Conservation (phyloP, 2,329 filamentous ascomycete species). For the Aspergillus alliaceus region DNA sequence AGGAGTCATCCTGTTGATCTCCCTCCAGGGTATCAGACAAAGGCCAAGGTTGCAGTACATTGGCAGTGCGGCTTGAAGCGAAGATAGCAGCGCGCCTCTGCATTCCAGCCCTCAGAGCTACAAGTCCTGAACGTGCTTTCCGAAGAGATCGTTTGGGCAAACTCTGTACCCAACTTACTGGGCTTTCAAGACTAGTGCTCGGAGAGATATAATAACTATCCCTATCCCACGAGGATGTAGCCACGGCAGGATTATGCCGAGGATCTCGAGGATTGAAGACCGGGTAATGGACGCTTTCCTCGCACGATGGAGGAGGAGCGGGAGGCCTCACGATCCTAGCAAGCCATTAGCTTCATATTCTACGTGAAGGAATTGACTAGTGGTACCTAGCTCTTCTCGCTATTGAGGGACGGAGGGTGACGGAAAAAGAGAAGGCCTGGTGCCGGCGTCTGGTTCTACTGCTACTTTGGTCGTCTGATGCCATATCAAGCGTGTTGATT, state of each 20-base stretch:
- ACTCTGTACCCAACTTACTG: slow-evolving; percentile 26
- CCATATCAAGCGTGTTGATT: background rate
- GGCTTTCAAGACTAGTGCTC: slow-evolving; percentile 15
- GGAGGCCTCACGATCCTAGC: slow-evolving; percentile 11
- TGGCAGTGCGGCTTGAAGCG: background rate
- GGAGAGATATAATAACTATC: slow-evolving; percentile 13
- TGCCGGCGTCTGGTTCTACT: slow-evolving; percentile 9
- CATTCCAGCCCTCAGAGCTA: slow-evolving; percentile 29
- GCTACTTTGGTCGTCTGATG: slow-evolving; percentile 1
- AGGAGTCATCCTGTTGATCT: slow-evolving; percentile 1
- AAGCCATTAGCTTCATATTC: background rate
- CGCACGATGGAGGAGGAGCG: slow-evolving; percentile 23
- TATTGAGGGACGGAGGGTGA: slow-evolving; percentile 17
- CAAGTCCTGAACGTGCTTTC: slow-evolving; percentile 32
- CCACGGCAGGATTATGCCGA: slow-evolving; percentile 32
- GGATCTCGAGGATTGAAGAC: slow-evolving; percentile 37
- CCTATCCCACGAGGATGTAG: slow-evolving; percentile 10
- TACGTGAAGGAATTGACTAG: background rate
- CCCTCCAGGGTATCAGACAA: slow-evolving; percentile 18
- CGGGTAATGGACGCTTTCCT: slow-evolving; percentile 37
- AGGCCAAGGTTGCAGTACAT: slow-evolving; percentile 12
- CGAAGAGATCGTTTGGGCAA: slow-evolving; percentile 30
- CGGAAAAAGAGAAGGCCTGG: slow-evolving; percentile 20
- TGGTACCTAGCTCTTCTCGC: slow-evolving; percentile 25
- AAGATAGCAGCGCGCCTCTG: slow-evolving; percentile 16